These are phyloP conservation scores for Phytopythium delawarense DNA, from an alignment of 352 stramenopile species.

Conservation along the genomic window DNA sequence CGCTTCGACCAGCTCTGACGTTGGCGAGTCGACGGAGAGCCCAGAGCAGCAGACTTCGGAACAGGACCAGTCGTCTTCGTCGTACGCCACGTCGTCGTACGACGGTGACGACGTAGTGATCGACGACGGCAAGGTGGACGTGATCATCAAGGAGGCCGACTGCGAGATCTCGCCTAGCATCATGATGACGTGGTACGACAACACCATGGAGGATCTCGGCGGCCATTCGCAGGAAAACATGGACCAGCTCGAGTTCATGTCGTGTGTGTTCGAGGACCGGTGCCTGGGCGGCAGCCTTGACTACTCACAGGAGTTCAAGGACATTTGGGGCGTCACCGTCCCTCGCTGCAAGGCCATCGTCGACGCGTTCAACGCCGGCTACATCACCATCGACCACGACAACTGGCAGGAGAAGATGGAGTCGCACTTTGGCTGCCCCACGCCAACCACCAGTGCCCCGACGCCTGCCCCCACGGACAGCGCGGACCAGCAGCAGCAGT, in stretches of 20 bases:
- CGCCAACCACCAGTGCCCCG: slow-evolving; percentile 12
- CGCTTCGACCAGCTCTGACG: not conserved
- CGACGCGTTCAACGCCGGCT: slow-evolving; percentile 32
- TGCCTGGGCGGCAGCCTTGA: slow-evolving; percentile 39
- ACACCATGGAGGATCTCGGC: slow-evolving; percentile 25
- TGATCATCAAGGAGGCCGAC: slow-evolving; percentile 23
- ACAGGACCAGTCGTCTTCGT: not conserved
- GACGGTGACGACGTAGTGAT: slow-evolving; percentile 17
- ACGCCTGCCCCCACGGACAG: not conserved
- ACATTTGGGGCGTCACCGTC: slow-evolving; percentile 28
- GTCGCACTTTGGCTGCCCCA: slow-evolving; percentile 37
- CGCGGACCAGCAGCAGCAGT: not conserved
- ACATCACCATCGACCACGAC: slow-evolving; percentile 22
- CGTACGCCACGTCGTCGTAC: not conserved
- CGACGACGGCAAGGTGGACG: slow-evolving; percentile 23
- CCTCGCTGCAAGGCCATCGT: slow-evolving; percentile 42
- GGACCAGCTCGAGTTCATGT: slow-evolving; percentile 47
- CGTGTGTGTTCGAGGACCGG: slow-evolving; percentile 46
- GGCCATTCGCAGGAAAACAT: slow-evolving; percentile 25
- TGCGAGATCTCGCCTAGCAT: slow-evolving; percentile 16
- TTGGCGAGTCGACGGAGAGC: not conserved
- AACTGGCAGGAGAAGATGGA: slow-evolving; percentile 37
- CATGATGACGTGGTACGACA: slow-evolving; percentile 37
- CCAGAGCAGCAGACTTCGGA: not conserved
- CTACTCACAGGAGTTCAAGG: slow-evolving; percentile 42